Evolutionary conservation across 345 rosid species (phyloP), one percentile per base, ranked within the genome.

Genomic region (Melaleuca quinquenervia): DNA sequence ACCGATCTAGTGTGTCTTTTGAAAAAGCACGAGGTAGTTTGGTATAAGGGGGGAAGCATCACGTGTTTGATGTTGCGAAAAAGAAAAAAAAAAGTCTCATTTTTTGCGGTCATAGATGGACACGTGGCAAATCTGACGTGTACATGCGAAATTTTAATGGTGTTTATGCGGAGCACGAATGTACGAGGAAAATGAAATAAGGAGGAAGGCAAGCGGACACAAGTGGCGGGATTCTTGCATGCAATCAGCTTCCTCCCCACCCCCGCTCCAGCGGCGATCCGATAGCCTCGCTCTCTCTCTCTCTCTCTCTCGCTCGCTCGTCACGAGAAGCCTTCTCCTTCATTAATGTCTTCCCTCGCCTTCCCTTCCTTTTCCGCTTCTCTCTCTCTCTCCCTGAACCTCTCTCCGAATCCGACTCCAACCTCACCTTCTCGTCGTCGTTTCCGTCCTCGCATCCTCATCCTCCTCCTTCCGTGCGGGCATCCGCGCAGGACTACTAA

Each of bases 201-300:
- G 41, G 41, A 41, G 41, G 41, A 41, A 51, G 50, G 45, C 2
- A 32, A 41, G 10, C 1, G 2, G 13, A 5, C 82, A 51, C 82
- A 56, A 27, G 80, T 91, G 95, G 93, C 93, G 95, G 93, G 91
- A 90, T 92, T 89, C 90, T 86, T 90, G 92, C 92, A 90, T 90
- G 90, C 89, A 89, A 88, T 88, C 85, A n/a, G 88, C 87, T 24
- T 49, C 56, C 60, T 11, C 36, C 10, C 18, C 18, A 13, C n/a
- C 27, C 64, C 11, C 51, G 36, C 83, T 82, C 89, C 85, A 91
- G 94, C 90, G 95, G 98, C 94, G 92, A 91, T 92, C 96, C 96
- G 94, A 90, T 84, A 83, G 84, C 88, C 24, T 90, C 96, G 94
- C 94, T 85, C 74, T 85, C 85, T 82, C 83, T 86, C 87, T 50